A percentile compares a stretch with the other conserved stretches of the same genome.
Conservation (phyloP, 2,329 filamentous ascomycete species). For the Onygenales sp. region DNA sequence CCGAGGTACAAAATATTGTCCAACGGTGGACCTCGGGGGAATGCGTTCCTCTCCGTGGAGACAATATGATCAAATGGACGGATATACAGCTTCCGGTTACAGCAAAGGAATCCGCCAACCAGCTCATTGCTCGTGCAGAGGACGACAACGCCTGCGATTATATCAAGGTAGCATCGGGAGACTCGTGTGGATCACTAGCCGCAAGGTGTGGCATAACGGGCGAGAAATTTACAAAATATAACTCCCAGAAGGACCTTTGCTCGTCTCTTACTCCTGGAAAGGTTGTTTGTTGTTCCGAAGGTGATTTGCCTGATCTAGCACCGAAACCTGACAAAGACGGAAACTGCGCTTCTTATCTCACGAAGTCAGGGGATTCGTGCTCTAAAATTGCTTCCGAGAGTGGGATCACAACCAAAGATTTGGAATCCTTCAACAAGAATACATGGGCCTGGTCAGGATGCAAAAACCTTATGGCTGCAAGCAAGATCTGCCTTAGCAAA, state of each 20-base stretch:
- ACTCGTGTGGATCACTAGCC: constrained; percentile 30
- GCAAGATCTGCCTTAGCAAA: constrained; percentile 32
- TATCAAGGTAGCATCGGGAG: constrained; percentile 24
- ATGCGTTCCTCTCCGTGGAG: too few relatives aligned
- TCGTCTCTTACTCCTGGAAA: constrained; percentile 23
- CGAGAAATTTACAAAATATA: constrained; percentile 31
- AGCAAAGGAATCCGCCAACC: too few relatives aligned
- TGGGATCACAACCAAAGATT: constrained; percentile 26
- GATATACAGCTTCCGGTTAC: too few relatives aligned
- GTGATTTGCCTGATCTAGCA: constrained; percentile 26
- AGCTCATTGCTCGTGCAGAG: not conserved
- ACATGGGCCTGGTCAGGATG: constrained; percentile 40
- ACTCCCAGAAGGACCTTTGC: constrained; percentile 19
- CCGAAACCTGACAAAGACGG: constrained; percentile 28
- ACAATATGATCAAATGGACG: too few relatives aligned
- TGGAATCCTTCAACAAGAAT: constrained; percentile 32
- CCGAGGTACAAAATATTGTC: too few relatives aligned
- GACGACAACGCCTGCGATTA: not conserved
- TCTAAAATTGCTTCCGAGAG: constrained; percentile 22
- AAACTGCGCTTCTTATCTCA: constrained; percentile 27
- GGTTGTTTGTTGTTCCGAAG: constrained; percentile 28
- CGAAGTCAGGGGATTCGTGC: constrained; percentile 29
- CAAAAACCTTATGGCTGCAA: constrained; percentile 18
- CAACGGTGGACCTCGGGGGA: too few relatives aligned
- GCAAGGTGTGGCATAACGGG: constrained; percentile 29